Base-by-base conservation (phyloP, 768 basidiomycete species). In the Rossbeevera mucosa region DNA sequence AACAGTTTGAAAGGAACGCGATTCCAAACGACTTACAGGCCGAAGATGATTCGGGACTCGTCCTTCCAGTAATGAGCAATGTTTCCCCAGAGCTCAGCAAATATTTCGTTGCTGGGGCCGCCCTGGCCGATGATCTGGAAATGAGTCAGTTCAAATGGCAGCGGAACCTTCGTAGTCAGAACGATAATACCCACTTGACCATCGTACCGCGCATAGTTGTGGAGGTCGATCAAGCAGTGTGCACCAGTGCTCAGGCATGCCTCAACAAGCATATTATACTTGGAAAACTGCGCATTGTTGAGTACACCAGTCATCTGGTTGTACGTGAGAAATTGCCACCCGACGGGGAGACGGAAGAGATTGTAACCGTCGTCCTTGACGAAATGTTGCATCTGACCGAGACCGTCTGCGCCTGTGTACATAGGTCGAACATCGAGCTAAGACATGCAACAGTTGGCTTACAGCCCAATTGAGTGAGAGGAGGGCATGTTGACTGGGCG, bases 351-450 rank as follows among this genome's bases (percentile, higher is more conserved):
- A 48, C 83, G 80, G 74, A 83, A 81, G 8, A 73, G 68, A 48
- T 80, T 80, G 70, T 76, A 80, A 2, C 74, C 75, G 52, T 83
- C 80, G 54, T 80, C 66, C 0, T 73, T 61, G 45, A 76, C 74
- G 54, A 85, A 85, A 60, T 85, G 83, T 40, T 72, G 57, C 79
- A 85, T 84, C 60, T 85, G 83, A n/a, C 79, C 77, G 4, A 51
- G 33, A 16, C 53, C 54, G 46, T 60, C 56, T 7, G 52, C 33
- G 51, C 54, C 56, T 60, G 28, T 1, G 47, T 6, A 5, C 8
- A n/a, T 16, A 14, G 24, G 16, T 57, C n/a, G 49, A 22, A 7
- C 18, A 25, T 28, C 7, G 16, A 28, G 13, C 0, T 4, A n/a
- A 36, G 14, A 21, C 3, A 20, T 11, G 44, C n/a, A 16, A 24